A percentile compares a stretch with the other conserved stretches of the same genome.
Evolutionary conservation across 2,329 filamentous ascomycete genomes (phyloP).

Genomic region (Xylariomycetidae sp.): DNA sequence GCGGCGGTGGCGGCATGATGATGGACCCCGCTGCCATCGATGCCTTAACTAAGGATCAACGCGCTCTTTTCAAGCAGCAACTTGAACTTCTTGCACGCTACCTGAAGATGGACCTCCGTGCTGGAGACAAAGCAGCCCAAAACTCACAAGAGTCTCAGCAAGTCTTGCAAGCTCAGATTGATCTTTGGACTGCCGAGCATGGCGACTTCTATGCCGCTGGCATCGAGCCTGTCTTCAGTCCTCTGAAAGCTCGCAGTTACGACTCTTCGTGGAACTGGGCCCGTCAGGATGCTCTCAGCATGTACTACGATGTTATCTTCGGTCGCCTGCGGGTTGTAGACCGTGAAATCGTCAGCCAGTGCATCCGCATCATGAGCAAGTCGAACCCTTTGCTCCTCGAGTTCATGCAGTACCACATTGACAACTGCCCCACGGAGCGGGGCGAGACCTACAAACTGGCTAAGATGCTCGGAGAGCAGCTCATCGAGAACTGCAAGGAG

Average conservation of each 20-base stretch:
- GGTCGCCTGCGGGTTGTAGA: slow-evolving; percentile 88
- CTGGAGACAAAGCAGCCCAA: slow-evolving; percentile 91
- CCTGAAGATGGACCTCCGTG: slow-evolving; percentile 91
- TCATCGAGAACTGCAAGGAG: slow-evolving; percentile 97
- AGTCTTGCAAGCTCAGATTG: slow-evolving; percentile 84
- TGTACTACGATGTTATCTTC: slow-evolving; percentile 99
- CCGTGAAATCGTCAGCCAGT: slow-evolving; percentile 96
- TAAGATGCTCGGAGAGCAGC: slow-evolving; percentile 84
- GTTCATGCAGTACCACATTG: slow-evolving; percentile 99
- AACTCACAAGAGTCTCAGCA: slow-evolving; percentile 79
- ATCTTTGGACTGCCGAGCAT: slow-evolving; percentile 92
- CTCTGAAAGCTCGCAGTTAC: slow-evolving; percentile 91
- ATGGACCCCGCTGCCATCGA: slow-evolving; percentile 98
- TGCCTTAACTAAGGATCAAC: slow-evolving; percentile 93
- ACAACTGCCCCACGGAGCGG: slow-evolving; percentile 93
- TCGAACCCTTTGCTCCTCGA: slow-evolving; percentile 93
- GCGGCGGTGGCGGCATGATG: slow-evolving; percentile 84
- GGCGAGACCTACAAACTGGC: slow-evolving; percentile 98
- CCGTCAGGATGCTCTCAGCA: slow-evolving; percentile 90
- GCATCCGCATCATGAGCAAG: slow-evolving; percentile 98
- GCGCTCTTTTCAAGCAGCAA: slow-evolving; percentile 95
- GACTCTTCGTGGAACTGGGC: slow-evolving; percentile 99
- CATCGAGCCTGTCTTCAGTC: slow-evolving; percentile 89
- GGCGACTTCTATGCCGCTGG: slow-evolving; percentile 93
- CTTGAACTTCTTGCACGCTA: slow-evolving; percentile 92